Evolutionary conservation across 352 stramenopile species (phyloP).

Genomic region (Phytophthora palmivora): DNA sequence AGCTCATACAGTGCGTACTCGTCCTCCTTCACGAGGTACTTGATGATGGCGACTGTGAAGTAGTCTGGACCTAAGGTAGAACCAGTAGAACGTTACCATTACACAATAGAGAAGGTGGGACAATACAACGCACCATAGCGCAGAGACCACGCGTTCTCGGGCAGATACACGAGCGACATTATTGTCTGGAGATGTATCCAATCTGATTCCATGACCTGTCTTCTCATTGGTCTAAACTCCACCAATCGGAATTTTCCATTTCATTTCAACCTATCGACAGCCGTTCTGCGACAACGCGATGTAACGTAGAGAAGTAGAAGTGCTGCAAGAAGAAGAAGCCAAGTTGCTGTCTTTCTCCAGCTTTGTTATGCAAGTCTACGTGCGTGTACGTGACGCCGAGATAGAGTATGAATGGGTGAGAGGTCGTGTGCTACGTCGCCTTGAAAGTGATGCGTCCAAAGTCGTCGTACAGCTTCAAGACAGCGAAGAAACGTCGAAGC

Average conservation of each 20-base stretch:
- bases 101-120: not conserved
- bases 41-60: conserved; percentile 74
- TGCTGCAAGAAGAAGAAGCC: conserved; percentile 18
- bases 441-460: conserved; percentile 31
- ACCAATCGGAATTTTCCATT: conserved; percentile 11
- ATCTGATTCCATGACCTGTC: conserved; percentile 15
- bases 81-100: not conserved
- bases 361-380: conserved; percentile 62
- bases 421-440: conserved; percentile 49
- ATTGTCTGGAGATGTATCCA: not conserved
- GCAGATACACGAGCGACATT: conserved; percentile 83
- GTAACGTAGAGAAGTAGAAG: conserved; percentile 33
- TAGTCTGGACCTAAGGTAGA: conserved; percentile 63
- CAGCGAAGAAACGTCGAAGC: conserved; percentile 54
- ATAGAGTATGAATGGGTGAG: conserved; percentile 56
- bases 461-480: conserved; percentile 57
- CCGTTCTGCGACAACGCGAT: conserved; percentile 30
- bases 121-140: conserved; percentile 61
- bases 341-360: conserved; percentile 2
- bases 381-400: conserved; percentile 42
- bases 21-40: conserved; percentile 53
- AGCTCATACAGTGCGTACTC: conserved; percentile 73
- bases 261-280: conserved; percentile 17
- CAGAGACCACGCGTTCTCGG: conserved; percentile 71
- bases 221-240: conserved; percentile 18